Conservation (phyloP, 106 monocot species). For the Dactylorhiza incarnata region DNA sequence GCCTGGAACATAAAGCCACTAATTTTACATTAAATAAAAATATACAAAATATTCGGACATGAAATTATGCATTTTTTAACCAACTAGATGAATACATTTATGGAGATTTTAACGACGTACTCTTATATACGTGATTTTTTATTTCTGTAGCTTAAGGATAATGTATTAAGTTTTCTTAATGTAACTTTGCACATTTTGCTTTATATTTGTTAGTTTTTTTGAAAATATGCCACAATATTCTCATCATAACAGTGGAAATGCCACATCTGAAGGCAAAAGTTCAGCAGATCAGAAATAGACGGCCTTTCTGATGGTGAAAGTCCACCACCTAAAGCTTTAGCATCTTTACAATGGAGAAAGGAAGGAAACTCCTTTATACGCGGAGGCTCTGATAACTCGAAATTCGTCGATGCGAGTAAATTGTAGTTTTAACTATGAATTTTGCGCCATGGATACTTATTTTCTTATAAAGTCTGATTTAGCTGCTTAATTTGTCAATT, state of each 20-base stretch:
- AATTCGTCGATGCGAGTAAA: constrained; percentile 6
- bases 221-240: constrained; percentile 34
- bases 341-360: constrained; percentile 4
- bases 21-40: no score
- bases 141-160: no score
- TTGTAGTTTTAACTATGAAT: not conserved
- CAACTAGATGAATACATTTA: no score
- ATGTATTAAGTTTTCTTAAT: no score
- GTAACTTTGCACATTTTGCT: no score
- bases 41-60: no score
- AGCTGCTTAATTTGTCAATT: not conserved
- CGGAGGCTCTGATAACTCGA: constrained; percentile 9
- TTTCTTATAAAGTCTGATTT: not conserved
- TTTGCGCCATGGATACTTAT: not conserved
- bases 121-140: no score
- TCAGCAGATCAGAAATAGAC: constrained; percentile 40
- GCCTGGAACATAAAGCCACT: no score
- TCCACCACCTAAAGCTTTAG: constrained; percentile 3
- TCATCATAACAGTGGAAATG: constrained; percentile 38
- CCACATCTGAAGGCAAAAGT: constrained; percentile 49
- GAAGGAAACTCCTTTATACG: not conserved
- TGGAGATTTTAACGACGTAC: no score
- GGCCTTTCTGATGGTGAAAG: constrained; percentile 19
- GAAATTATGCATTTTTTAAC: no score
- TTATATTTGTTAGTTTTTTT: no score